Base-by-base conservation (phyloP, 2,329 filamentous ascomycete species). In the Pseudodiploospora longispora region DNA sequence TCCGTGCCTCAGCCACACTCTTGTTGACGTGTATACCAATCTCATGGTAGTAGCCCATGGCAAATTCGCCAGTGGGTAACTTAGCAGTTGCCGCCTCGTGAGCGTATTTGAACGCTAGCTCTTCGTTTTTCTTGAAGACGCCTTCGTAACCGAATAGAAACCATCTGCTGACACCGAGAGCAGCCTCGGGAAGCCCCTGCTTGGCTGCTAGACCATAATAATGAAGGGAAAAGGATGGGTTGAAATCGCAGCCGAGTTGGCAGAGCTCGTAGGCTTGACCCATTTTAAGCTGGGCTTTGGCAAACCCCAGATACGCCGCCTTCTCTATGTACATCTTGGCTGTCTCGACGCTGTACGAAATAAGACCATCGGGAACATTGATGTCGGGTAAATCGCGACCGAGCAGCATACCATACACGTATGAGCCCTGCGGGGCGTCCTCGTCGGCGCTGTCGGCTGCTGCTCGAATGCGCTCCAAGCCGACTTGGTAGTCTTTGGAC, bases 121-220 rank as follows among this genome's bases (percentile, higher is more conserved):
- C 85, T 65, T 98, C 93, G 57, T 96, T 97, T 74, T 97, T 97
- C 48, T 87, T 79, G 59, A 98, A 96, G 6, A 94, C 75, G 27
- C 84, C 85, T 53, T 97, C 91, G 52, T 93, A 90, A 3, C 93
- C 93, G 58, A 95, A 97, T 29, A 98, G 74, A 60, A 97, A 98
- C 93, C 93, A 98, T 65, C 95, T 93, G 65, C 91, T 97, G 49
- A 98, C 89, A 29, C 91, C 89, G 66, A 98, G 85, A 48, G 95
- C 89, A 0, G 91, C 93, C 62, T 98, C 93, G 0, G 89, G 75
- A 56, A 97, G 89, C 12, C 90, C 91, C 66, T 97, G 93, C 52
- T 86, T 83, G 9, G 93, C 86, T 27, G 93, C 91, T 30, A 98
- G 75, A 33, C 88, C 87, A 59, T 97, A 96, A 69, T 98, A 98